Base-by-base conservation (phyloP, 2,329 filamentous ascomycete species). In the Davidsoniella virescens region DNA sequence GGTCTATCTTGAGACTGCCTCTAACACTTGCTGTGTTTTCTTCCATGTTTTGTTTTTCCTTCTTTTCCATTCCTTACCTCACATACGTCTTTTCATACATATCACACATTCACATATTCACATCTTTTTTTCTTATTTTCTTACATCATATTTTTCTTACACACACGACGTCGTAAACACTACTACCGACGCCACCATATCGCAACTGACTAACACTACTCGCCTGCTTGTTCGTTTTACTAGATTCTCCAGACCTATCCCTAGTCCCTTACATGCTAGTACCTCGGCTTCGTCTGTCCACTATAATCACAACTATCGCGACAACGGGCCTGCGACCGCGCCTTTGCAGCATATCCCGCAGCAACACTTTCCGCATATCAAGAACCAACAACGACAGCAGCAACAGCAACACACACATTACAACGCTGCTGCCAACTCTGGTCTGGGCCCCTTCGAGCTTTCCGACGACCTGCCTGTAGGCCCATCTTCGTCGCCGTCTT, bases 221-320 rank as follows among this genome's bases (percentile, higher is more conserved):
- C 26, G n/a, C 5, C 18, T 25, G 17, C 25, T 40, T 33, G 29
- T 40, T 23, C 36, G 44, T 44, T 36, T n/a, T 38, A 14, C 29
- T 18, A 50, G 42, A 33, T 16, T 42, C 16, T 47, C 38, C 23
- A 42, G 50, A 10, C 46, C 51, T 37, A 50, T 53, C 36, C 47
- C 51, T 29, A 53, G 47, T 47, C 51, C 47, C n/a, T 44, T 53
- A 16, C 51, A 53, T 20, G 44, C 51, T 4, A 53, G 47, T 26
- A 50, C 42, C 6, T 52, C 33, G 17, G 45, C 40, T 23, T 44
- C 45, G 14, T 48, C 45, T 5, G 23, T 53, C 26, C 20, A 50
- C 17, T 18, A 41, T 2, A 25, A 39, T 9, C 12, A 16, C 16
- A 33, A 17, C 38, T 41, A 42, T 37, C 51, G 39, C 51, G 51